phyloP scores from a whole-genome alignment of 1,284 basidiomycete genomes.

The Leccinum fuscescens region DNA sequence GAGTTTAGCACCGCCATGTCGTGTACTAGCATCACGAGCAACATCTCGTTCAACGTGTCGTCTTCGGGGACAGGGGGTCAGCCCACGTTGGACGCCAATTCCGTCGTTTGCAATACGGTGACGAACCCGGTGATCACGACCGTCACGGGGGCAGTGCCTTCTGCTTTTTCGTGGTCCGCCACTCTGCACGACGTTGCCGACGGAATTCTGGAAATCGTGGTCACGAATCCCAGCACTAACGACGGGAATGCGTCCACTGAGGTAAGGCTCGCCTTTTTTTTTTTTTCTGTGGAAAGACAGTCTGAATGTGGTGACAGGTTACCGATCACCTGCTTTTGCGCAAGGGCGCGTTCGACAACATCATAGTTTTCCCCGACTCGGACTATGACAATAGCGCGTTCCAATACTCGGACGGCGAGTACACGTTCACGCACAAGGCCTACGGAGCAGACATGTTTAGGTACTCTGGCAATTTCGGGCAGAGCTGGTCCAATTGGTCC shows the following conservation, averaged over 20 bases:
- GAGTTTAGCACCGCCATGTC: too few relatives aligned
- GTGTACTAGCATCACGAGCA: too few relatives aligned
- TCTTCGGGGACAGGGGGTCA: constrained; percentile 61
- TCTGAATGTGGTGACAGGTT: constrained; percentile 38
- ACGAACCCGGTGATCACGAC: constrained; percentile 44
- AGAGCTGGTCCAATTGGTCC: constrained; percentile 78
- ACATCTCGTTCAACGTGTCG: constrained; percentile 56
- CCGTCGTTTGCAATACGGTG: constrained; percentile 48
- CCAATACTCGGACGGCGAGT: constrained; percentile 57
- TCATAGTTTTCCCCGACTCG: constrained; percentile 77
- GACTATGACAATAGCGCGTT: constrained; percentile 75
- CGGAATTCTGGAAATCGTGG: constrained; percentile 72
- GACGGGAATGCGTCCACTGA: constrained; percentile 50
- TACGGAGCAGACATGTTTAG: constrained; percentile 85
- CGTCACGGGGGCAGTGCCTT: constrained; percentile 54
- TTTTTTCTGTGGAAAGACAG: neutral
- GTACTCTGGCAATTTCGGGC: constrained; percentile 84
- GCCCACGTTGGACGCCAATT: constrained; percentile 48
- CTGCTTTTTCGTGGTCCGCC: constrained; percentile 70
- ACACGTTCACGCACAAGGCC: constrained; percentile 77
- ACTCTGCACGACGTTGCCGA: constrained; percentile 74
- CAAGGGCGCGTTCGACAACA: constrained; percentile 72
- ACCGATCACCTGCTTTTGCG: constrained; percentile 76
- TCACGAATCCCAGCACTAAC: constrained; percentile 54
- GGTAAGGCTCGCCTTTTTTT: constrained; percentile 39